Evolutionary conservation across 108 stramenopile species (phyloP), one percentile per base, ranked within the genome.

Genomic region (Cyclotella cryptica): DNA sequence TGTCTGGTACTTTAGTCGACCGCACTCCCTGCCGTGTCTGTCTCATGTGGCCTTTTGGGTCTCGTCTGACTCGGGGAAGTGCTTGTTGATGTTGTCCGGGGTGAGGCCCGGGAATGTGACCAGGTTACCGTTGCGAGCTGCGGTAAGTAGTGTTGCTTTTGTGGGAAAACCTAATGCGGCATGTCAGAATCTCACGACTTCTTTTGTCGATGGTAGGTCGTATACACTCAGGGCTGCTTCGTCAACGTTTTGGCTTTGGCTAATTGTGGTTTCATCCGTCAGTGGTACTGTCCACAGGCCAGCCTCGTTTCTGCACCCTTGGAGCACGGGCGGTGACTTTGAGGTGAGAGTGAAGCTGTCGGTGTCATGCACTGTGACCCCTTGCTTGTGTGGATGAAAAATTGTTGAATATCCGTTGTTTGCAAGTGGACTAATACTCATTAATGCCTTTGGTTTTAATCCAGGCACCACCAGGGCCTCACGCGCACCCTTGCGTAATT

Each of bases 41-140:
- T n/a, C 77, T 67, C 59, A 74, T 51, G 60, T 84, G 77, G 14
- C 83, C 83, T 79, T 84, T 84, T 53, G 30, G 18, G 19, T 44
- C 78, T 61, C 44, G 12, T 63, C 62, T 41, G 29, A 63, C 41
- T 63, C 29, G 30, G 28, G 62, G 15, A 63, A 63, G 28, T 63
- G 62, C 29, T 29, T n/a, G 68, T 64, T 15, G 66, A 46, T 51
- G 49, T 51, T 51, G 19, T 51, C 49, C 49, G 49, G 49, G 17
- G 49, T 51, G 49, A 51, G 49, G 29, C 64, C 67, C 17, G 82
- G 82, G 53, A 71, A 83, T 5, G 61, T 73, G 51, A 61, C 77
- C 24, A 79, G 21, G 65, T 61, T 59, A 46, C 64, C 64, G 15
- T 78, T 55, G 27, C 61, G 28, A 44, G 78, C 44, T 17, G 77